These are phyloP conservation scores for Talaromyces sp. DNA, from an alignment of 2,329 filamentous ascomycete genomes.

Conservation along the genomic window DNA sequence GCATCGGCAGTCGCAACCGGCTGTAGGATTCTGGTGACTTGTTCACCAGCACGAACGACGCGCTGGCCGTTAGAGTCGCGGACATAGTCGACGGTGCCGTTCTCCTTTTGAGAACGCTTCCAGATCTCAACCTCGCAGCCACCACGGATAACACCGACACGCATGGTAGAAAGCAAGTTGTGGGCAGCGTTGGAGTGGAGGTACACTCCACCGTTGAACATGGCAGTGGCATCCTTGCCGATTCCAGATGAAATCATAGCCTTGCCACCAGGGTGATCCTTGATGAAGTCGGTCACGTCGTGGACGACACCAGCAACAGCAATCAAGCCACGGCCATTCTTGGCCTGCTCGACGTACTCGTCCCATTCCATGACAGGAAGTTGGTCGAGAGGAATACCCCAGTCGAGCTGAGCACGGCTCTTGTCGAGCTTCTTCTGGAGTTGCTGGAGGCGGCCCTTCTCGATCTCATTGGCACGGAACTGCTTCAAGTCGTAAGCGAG, in stretches of 20 bases:
- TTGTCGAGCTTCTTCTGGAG: slow-evolving; percentile 89
- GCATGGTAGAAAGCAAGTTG: slow-evolving; percentile 83
- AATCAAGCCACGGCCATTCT: slow-evolving; percentile 70
- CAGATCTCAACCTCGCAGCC: slow-evolving; percentile 89
- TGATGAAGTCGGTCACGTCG: slow-evolving; percentile 78
- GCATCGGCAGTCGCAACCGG: slow-evolving; percentile 79
- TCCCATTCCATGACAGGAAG: slow-evolving; percentile 83
- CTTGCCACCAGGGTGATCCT: slow-evolving; percentile 85
- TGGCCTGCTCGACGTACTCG: slow-evolving; percentile 71
- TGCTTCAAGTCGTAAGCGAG: slow-evolving; percentile 84
- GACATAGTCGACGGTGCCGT: slow-evolving; percentile 73
- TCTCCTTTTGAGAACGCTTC: slow-evolving; percentile 80
- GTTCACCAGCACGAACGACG: slow-evolving; percentile 78
- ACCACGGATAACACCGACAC: slow-evolving; percentile 78
- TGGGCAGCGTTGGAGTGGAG: slow-evolving; percentile 85
- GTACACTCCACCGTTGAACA: slow-evolving; percentile 90
- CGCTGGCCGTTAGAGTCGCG: slow-evolving; percentile 76
- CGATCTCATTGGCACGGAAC: slow-evolving; percentile 87
- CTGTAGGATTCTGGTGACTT: slow-evolving; percentile 76
- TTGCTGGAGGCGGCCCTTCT: slow-evolving; percentile 85
- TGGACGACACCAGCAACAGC: slow-evolving; percentile 80
- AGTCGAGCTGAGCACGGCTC: slow-evolving; percentile 75
- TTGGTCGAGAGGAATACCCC: slow-evolving; percentile 79
- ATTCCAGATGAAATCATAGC: slow-evolving; percentile 76
- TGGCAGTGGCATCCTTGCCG: slow-evolving; percentile 82